These are phyloP conservation scores for Collariella sp. DNA, from an alignment of 495 filamentous ascomycete genomes.

Conservation along the genomic window DNA sequence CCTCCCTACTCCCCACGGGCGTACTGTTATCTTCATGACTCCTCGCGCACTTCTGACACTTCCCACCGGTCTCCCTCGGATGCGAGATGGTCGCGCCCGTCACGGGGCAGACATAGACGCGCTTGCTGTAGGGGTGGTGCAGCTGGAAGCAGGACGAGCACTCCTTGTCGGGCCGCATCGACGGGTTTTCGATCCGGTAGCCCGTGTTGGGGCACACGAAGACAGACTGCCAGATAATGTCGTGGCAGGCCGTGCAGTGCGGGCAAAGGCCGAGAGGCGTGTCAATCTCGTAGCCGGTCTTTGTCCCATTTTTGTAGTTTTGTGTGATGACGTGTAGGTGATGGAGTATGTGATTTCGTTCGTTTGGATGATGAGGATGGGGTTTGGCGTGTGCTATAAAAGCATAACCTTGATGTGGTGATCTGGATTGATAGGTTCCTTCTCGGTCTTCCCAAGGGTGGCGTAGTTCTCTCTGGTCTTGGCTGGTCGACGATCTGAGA, in stretches of 20 bases:
- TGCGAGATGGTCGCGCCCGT: slow-evolving; percentile 25
- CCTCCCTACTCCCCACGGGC: slow-evolving; percentile 21
- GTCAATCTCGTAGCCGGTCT: slow-evolving; percentile 17
- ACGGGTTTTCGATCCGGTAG: slow-evolving; percentile 21
- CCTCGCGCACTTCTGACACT: slow-evolving; percentile 20
- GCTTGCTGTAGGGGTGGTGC: slow-evolving; percentile 24
- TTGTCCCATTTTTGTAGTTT: slow-evolving; percentile 9
- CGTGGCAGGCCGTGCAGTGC: slow-evolving; percentile 25
- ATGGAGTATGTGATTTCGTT: neutral
- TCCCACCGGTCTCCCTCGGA: slow-evolving; percentile 22
- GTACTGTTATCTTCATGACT: slow-evolving; percentile 26
- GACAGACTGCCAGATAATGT: slow-evolving; percentile 30
- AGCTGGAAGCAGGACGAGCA: slow-evolving; percentile 28
- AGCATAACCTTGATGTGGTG: neutral
- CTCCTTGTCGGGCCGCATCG: slow-evolving; percentile 18
- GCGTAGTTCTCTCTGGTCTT: neutral
- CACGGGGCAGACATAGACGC: slow-evolving; percentile 27
- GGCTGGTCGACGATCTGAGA: neutral
- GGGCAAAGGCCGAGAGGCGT: slow-evolving; percentile 21
- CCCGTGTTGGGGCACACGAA: slow-evolving; percentile 30
- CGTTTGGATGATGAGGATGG: neutral
- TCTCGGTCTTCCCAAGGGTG: neutral
- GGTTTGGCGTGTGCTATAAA: neutral
- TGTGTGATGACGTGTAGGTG: neutral
- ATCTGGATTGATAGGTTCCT: neutral